Evolutionary conservation across 2,329 filamentous ascomycete genomes (phyloP).

Genomic region (Colletotrichum viniferum): DNA sequence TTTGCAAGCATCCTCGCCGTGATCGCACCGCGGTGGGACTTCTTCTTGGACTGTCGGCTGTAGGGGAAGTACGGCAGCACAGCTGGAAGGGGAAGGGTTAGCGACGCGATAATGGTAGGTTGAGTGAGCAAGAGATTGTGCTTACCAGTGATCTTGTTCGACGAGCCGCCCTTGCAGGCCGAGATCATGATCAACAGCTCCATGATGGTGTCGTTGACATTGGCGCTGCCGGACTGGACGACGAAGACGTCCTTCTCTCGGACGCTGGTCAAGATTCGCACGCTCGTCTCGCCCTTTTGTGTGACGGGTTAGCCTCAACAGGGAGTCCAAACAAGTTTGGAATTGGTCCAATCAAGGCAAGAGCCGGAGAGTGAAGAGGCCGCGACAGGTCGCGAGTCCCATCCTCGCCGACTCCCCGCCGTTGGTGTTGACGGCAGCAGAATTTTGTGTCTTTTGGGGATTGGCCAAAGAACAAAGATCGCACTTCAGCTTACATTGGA

Average conservation of each 20-base stretch:
- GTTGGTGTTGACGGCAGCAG: constrained; percentile 6
- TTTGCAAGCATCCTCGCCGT: constrained; percentile 98
- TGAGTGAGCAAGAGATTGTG: background rate
- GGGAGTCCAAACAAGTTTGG: constrained; percentile 18
- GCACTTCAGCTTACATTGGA: constrained; percentile 62
- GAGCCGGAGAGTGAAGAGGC: background rate
- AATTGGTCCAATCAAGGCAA: constrained; percentile 22
- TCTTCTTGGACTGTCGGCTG: constrained; percentile 98
- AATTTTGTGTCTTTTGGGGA: background rate
- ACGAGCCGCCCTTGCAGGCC: constrained; percentile 96
- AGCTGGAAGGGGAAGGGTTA: constrained; percentile 51
- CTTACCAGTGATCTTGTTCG: constrained; percentile 94
- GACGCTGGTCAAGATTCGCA: constrained; percentile 75
- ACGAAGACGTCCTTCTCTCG: constrained; percentile 99
- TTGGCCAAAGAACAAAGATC: constrained; percentile 9
- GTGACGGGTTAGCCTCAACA: constrained; percentile 33
- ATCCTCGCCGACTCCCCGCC: background rate
- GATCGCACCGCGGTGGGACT: constrained; percentile 93
- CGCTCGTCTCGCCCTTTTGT: constrained; percentile 70
- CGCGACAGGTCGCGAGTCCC: background rate
- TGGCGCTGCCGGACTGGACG: constrained; percentile 92
- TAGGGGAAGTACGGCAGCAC: constrained; percentile 98
- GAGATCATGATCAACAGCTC: constrained; percentile 99
- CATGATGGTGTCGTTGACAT: constrained; percentile 99
- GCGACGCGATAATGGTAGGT: constrained; percentile 5